Conservation (phyloP, 129 eudicot species). For the Flaveria linearis region DNA sequence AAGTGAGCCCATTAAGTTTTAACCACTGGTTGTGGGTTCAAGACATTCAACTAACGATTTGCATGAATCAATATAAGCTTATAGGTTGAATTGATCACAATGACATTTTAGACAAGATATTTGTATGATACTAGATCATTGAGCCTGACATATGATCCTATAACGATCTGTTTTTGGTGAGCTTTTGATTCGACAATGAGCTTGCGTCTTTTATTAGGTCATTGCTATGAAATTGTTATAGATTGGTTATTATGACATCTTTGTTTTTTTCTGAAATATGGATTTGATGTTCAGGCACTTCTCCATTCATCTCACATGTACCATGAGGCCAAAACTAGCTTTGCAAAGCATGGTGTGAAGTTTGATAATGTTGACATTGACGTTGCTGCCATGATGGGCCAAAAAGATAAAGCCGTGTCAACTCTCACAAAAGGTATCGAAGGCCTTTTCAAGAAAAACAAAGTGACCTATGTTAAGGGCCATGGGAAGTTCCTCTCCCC, state of each 20-base stretch:
- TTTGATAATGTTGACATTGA: slow-evolving; percentile 7
- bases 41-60: not conserved
- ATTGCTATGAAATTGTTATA: not conserved
- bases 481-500: slow-evolving; percentile 12
- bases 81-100: not conserved
- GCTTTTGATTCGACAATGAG: not conserved
- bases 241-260: not conserved
- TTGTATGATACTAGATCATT: not conserved
- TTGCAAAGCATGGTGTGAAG: slow-evolving; percentile 18
- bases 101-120: not conserved
- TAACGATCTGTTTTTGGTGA: not conserved
- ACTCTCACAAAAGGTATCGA: slow-evolving; percentile 21
- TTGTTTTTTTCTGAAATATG: not conserved
- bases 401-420: slow-evolving; percentile 15
- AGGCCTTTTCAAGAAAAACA: slow-evolving; percentile 20
- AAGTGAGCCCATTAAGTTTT: not conserved
- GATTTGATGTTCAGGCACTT: slow-evolving; percentile 10
- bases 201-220: not conserved
- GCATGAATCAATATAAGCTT: not conserved
- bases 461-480: slow-evolving; percentile 19
- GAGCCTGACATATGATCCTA: not conserved
- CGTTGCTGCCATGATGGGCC: slow-evolving; percentile 15
- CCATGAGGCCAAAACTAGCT: slow-evolving; percentile 15
- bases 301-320: slow-evolving; percentile 19
- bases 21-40: not conserved